These are phyloP conservation scores for Termitomyces titanicus DNA, from an alignment of 768 basidiomycete species.

Conservation along the genomic window DNA sequence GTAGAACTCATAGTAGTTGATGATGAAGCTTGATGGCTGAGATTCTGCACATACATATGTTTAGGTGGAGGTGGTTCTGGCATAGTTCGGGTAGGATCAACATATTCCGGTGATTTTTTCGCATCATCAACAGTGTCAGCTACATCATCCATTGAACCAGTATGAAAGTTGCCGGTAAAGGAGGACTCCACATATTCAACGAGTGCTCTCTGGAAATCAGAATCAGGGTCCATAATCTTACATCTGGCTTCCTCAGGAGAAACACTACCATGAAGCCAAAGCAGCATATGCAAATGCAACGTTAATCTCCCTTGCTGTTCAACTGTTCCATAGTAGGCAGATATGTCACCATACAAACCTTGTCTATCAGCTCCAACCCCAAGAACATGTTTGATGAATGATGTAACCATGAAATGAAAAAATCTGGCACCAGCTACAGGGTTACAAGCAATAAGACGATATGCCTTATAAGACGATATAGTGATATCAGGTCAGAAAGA, in stretches of 20 bases:
- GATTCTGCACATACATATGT: too few species aligned
- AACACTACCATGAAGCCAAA: background rate
- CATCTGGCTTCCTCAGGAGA: slow-evolving; percentile 9
- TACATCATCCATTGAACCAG: too few species aligned
- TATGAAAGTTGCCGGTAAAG: too few species aligned
- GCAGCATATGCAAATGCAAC: too few species aligned
- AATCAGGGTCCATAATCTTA: slow-evolving; percentile 4
- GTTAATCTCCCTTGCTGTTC: slow-evolving; percentile 23
- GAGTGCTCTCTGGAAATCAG: slow-evolving; percentile 5
- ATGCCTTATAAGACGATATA: background rate
- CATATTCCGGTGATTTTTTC: too few species aligned
- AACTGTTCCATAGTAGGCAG: slow-evolving; percentile 24
- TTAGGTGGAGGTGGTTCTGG: too few species aligned
- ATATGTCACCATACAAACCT: slow-evolving; percentile 28
- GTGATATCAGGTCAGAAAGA: slow-evolving; percentile 12
- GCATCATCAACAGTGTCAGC: too few species aligned
- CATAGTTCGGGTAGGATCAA: too few species aligned
- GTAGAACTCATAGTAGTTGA: too few species aligned
- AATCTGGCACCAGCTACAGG: slow-evolving; percentile 29
- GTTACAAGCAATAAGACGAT: slow-evolving; percentile 3
- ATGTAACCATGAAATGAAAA: slow-evolving; percentile 25
- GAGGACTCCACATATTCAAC: background rate
- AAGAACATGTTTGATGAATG: slow-evolving; percentile 23
- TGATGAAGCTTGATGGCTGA: too few species aligned
- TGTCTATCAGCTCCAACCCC: slow-evolving; percentile 14